Conservation (phyloP, 2,329 filamentous ascomycete genomes). For the Diaporthe sp. region DNA sequence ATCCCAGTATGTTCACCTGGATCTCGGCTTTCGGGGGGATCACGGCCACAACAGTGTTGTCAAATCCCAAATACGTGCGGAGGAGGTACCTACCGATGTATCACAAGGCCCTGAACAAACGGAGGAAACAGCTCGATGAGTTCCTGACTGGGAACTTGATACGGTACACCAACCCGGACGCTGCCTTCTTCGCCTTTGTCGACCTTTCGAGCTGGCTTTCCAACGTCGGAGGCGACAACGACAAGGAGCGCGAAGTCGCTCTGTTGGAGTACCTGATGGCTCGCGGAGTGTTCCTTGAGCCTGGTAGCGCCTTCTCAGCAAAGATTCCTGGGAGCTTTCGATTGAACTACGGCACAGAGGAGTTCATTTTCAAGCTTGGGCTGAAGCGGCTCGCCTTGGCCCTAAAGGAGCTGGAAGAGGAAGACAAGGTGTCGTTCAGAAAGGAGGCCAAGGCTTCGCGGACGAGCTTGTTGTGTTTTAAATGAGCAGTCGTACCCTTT, state of each 20-base stretch:
- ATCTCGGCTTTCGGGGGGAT: slow-evolving; percentile 33
- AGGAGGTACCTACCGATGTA: slow-evolving; percentile 28
- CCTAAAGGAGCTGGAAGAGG: slow-evolving; percentile 28
- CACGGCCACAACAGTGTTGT: slow-evolving; percentile 18
- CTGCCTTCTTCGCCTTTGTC: slow-evolving; percentile 32
- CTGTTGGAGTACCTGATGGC: slow-evolving; percentile 32
- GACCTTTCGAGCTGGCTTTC: slow-evolving; percentile 33
- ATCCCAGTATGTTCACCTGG: slow-evolving; percentile 37
- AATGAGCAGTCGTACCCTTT: background rate
- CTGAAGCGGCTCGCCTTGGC: slow-evolving; percentile 24
- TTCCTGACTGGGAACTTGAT: slow-evolving; percentile 16
- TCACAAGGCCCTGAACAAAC: slow-evolving; percentile 28
- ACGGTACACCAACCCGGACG: slow-evolving; percentile 16
- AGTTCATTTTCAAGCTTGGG: slow-evolving; percentile 17
- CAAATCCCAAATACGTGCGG: slow-evolving; percentile 29
- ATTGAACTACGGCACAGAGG: slow-evolving; percentile 33
- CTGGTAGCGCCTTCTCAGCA: slow-evolving; percentile 31
- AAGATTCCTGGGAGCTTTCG: slow-evolving; percentile 25
- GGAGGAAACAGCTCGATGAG: slow-evolving; percentile 18
- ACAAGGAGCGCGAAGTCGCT: slow-evolving; percentile 24
- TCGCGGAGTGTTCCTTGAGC: slow-evolving; percentile 34
- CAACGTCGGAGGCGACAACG: slow-evolving; percentile 24
- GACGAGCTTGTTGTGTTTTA: slow-evolving; percentile 15
- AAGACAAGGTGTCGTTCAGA: slow-evolving; percentile 12
- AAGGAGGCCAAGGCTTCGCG: slow-evolving; percentile 5